phyloP scores from a whole-genome alignment of 768 basidiomycete species.

The Pleurotus eryngii region DNA sequence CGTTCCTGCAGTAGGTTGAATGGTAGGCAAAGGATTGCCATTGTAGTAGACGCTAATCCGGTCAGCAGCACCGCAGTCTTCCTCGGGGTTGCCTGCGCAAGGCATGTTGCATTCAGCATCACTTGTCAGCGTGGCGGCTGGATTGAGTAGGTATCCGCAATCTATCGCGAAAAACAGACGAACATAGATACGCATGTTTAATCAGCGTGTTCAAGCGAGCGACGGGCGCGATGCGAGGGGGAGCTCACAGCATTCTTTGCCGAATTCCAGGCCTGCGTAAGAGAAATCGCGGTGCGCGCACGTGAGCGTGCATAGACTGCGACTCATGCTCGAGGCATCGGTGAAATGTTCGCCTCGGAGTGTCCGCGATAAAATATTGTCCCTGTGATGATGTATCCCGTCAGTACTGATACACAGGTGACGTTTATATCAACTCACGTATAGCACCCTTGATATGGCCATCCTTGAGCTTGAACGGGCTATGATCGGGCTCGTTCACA shows the following conservation, averaged over 20 bases:
- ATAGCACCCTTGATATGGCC: slow-evolving; percentile 6
- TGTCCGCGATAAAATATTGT: neutral
- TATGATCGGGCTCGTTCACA: too few species aligned
- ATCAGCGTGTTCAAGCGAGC: too few species aligned
- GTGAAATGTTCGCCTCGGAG: neutral
- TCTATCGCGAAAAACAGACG: neutral
- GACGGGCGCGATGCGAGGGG: too few species aligned
- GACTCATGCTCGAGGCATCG: neutral
- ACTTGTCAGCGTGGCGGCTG: neutral
- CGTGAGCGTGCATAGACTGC: neutral
- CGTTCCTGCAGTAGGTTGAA: neutral
- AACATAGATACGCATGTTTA: too few species aligned
- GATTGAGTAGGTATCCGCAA: slow-evolving; percentile 5
- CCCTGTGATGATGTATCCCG: neutral
- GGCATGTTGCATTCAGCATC: slow-evolving; percentile 4
- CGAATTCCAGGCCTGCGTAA: slow-evolving; percentile 13
- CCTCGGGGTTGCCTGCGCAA: neutral
- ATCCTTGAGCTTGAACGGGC: neutral
- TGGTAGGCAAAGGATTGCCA: neutral
- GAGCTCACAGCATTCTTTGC: slow-evolving; percentile 15
- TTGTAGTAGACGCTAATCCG: slow-evolving; percentile 7
- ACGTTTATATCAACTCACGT: neutral
- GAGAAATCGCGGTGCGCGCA: slow-evolving; percentile 11
- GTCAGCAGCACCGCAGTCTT: slow-evolving; percentile 1
- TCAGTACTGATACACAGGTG: neutral